These are phyloP conservation scores for Odontarrhena argentea DNA, from an alignment of 345 rosid species.

Conservation along the genomic window DNA sequence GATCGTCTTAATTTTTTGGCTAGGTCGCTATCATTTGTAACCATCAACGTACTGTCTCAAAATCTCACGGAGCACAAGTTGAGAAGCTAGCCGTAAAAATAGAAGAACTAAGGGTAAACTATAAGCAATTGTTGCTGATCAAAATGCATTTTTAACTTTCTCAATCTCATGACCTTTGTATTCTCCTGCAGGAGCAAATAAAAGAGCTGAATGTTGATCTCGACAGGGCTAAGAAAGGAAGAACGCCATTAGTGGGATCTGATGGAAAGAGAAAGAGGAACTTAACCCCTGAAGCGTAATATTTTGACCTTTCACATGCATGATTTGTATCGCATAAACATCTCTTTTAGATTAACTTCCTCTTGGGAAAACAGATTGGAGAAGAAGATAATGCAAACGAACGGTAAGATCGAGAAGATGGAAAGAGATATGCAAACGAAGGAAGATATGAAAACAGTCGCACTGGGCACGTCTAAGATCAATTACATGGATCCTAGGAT, in stretches of 20 bases:
- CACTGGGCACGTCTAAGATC: constrained; percentile 93
- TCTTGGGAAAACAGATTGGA: constrained; percentile 52
- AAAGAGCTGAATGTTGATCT: constrained; percentile 76
- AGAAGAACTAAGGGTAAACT: constrained; percentile 51
- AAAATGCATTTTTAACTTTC: constrained; percentile 9
- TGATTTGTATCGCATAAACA: constrained; percentile 3
- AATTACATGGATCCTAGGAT: constrained; percentile 97
- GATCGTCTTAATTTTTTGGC: constrained; percentile 7
- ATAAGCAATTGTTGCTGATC: neutral
- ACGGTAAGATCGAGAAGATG: constrained; percentile 77
- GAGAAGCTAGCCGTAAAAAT: constrained; percentile 40
- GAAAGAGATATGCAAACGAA: constrained; percentile 78
- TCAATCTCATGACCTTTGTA: constrained; percentile 20
- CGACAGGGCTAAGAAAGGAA: constrained; percentile 89
- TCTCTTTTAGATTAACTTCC: neutral
- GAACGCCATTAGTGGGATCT: constrained; percentile 80
- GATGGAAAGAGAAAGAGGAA: constrained; percentile 92
- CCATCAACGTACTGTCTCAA: constrained; percentile 94
- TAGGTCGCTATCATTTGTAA: constrained; percentile 88
- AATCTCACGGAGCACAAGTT: constrained; percentile 59
- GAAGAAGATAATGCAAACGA: constrained; percentile 66
- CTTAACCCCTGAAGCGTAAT: constrained; percentile 83
- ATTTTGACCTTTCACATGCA: neutral
- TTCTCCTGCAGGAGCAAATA: constrained; percentile 35
- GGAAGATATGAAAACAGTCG: constrained; percentile 91